These are phyloP conservation scores for Pelargonium cotyledonis DNA, from an alignment of 441 rosid genomes.

Conservation along the genomic window DNA sequence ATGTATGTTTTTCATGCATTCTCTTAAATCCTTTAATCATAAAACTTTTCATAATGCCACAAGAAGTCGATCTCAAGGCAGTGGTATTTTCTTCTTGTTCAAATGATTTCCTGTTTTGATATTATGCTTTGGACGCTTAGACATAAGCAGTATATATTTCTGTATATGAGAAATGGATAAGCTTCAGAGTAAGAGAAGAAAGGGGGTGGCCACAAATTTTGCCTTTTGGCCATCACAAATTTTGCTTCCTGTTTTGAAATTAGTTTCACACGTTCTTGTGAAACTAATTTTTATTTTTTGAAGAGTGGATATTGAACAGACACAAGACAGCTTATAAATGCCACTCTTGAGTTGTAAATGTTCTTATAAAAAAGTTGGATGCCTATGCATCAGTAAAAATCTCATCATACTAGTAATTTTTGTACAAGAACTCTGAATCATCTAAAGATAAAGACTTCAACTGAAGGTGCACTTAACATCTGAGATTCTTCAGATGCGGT, in stretches of 20 bases:
- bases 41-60: too few species aligned
- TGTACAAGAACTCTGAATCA: not conserved
- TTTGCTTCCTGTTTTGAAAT: too few species aligned
- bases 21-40: too few species aligned
- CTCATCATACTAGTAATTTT: not conserved
- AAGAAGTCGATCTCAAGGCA: too few species aligned
- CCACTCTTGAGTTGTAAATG: not conserved
- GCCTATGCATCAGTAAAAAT: not conserved
- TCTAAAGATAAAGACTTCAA: not conserved
- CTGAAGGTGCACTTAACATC: not conserved
- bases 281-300: too few species aligned
- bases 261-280: too few species aligned
- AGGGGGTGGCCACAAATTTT: too few species aligned
- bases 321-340: not conserved
- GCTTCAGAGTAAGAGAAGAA: not conserved
- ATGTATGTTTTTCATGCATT: too few species aligned
- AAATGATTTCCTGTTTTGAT: too few species aligned
- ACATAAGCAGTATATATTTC: not conserved
- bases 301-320: not conserved
- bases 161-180: not conserved
- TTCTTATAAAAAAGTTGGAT: too few species aligned
- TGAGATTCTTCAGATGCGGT: not conserved
- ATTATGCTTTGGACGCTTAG: not conserved
- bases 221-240: too few species aligned
- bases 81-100: too few species aligned